Evolutionary conservation across 1,139 yeast species (phyloP).

Genomic region (Scheffersomyces illinoinensis): DNA sequence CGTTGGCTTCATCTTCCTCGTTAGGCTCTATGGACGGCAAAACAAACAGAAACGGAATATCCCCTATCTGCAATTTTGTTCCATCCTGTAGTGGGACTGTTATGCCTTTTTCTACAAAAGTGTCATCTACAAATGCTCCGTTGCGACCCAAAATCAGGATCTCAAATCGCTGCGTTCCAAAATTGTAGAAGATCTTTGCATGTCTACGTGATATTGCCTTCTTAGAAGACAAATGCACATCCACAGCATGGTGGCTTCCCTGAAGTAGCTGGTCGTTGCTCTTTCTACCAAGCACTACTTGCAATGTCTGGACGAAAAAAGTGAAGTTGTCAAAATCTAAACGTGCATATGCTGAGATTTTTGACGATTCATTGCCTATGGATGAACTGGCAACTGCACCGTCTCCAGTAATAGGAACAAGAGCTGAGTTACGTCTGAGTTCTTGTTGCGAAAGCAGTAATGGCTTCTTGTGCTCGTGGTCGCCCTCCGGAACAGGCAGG

Average conservation of each 20-base stretch:
- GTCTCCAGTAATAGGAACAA: slow-evolving; percentile 24
- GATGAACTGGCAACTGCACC: slow-evolving; percentile 16
- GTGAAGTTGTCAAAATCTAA: slow-evolving; percentile 90
- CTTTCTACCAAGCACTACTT: slow-evolving; percentile 86
- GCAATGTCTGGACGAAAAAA: slow-evolving; percentile 93
- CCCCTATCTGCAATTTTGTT: slow-evolving; percentile 89
- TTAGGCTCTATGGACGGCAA: slow-evolving; percentile 56
- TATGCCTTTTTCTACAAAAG: slow-evolving; percentile 82
- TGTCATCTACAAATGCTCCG: slow-evolving; percentile 94
- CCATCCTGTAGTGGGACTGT: slow-evolving; percentile 83
- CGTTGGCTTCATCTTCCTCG: slow-evolving; percentile 22
- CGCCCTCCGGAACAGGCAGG: slow-evolving; percentile 12
- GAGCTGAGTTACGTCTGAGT: slow-evolving; percentile 12
- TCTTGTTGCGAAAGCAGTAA: slow-evolving; percentile 4
- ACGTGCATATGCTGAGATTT: slow-evolving; percentile 91
- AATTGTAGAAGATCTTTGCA: slow-evolving; percentile 92
- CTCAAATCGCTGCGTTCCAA: slow-evolving; percentile 92
- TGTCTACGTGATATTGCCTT: slow-evolving; percentile 92
- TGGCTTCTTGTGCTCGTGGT: slow-evolving; percentile 1
- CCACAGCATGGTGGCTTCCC: slow-evolving; percentile 59
- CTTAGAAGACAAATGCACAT: slow-evolving; percentile 87
- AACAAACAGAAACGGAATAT: slow-evolving; percentile 82
- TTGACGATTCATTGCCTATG: slow-evolving; percentile 33
- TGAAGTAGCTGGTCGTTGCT: slow-evolving; percentile 62
- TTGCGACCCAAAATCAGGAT: slow-evolving; percentile 87